Conservation (phyloP, 495 filamentous ascomycete genomes). For the Xylaria sp. region DNA sequence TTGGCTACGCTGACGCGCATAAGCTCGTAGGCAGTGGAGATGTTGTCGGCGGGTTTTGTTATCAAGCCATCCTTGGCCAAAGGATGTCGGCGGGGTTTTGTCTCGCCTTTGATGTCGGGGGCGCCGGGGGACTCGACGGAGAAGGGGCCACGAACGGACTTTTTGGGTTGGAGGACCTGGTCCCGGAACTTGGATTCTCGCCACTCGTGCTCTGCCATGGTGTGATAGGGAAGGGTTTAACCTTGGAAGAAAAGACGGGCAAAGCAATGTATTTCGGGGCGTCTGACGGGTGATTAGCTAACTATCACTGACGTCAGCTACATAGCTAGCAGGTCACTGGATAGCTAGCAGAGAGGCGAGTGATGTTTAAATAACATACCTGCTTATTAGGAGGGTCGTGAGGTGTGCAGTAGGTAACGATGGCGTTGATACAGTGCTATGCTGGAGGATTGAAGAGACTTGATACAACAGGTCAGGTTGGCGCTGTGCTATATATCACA, state of each 20-base stretch:
- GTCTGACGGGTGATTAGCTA: constrained; percentile 6
- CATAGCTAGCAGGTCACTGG: not conserved
- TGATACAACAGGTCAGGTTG: not conserved
- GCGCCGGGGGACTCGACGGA: constrained; percentile 79
- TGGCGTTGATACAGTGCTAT: not conserved
- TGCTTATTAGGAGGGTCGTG: constrained; percentile 8
- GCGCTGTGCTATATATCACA: constrained; percentile 3
- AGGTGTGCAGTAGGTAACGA: not conserved
- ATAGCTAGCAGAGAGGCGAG: not conserved
- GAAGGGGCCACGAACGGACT: constrained; percentile 69
- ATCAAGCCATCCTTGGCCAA: constrained; percentile 72
- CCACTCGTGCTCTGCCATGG: constrained; percentile 35
- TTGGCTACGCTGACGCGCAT: constrained; percentile 76
- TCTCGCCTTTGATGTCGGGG: constrained; percentile 81
- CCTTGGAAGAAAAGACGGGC: not conserved
- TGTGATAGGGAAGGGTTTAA: not conserved
- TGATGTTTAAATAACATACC: not conserved
- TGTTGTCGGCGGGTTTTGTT: constrained; percentile 68
- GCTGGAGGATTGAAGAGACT: not conserved
- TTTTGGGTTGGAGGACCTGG: constrained; percentile 62
- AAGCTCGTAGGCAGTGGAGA: constrained; percentile 87
- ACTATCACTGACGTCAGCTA: not conserved
- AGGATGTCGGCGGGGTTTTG: constrained; percentile 84
- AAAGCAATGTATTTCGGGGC: not conserved
- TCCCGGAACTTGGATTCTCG: constrained; percentile 56